These are phyloP conservation scores for Lophiotrema nucula DNA, from an alignment of 495 filamentous ascomycete species.

Conservation along the genomic window DNA sequence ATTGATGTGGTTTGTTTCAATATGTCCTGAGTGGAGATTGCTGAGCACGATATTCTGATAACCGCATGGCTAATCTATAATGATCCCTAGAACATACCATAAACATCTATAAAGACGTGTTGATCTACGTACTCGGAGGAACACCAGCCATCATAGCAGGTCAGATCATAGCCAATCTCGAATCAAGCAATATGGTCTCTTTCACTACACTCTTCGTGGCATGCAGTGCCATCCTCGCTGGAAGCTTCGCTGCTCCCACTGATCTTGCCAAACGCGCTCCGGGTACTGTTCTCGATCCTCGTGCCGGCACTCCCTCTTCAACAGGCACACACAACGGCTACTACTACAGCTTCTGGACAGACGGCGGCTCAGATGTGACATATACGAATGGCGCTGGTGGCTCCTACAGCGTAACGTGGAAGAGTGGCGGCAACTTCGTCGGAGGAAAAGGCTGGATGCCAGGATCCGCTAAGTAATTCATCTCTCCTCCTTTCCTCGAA, in stretches of 20 bases:
- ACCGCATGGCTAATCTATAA: neutral
- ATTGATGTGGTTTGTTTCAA: neutral
- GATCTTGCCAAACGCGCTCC: conserved; percentile 31
- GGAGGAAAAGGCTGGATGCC: conserved; percentile 50
- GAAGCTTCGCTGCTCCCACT: conserved; percentile 46
- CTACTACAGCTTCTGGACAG: conserved; percentile 65
- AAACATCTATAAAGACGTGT: neutral
- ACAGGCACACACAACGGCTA: conserved; percentile 59
- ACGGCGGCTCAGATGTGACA: conserved; percentile 51
- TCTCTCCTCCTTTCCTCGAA: too few species aligned
- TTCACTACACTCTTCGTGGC: conserved; percentile 48
- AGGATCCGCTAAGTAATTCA: conserved; percentile 38
- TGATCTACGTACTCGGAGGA: neutral
- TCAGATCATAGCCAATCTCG: neutral
- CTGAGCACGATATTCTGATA: neutral
- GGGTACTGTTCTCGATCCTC: conserved; percentile 7
- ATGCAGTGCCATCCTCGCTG: conserved; percentile 37
- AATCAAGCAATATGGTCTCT: conserved; percentile 47
- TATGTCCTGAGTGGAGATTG: neutral
- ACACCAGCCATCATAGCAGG: neutral
- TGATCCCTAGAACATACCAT: neutral
- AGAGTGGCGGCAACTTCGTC: conserved; percentile 57
- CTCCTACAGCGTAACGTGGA: conserved; percentile 57
- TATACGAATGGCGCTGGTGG: conserved; percentile 60
- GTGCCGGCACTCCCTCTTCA: conserved; percentile 39